Conservation (phyloP, 2,329 filamentous ascomycete species). For the Zymoseptoria tritici region DNA sequence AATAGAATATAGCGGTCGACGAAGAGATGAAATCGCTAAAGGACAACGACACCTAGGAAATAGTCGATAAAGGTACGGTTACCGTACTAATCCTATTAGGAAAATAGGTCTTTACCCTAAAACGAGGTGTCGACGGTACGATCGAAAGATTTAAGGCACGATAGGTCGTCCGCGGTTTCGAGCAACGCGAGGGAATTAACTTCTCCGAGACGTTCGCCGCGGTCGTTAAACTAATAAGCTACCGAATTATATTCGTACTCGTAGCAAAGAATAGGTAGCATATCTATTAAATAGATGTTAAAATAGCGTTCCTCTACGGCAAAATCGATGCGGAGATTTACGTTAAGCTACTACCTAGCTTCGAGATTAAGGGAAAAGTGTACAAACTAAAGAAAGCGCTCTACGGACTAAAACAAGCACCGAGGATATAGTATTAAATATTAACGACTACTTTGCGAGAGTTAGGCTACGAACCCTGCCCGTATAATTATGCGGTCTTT, state of each 20-base stretch:
- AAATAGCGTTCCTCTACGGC: neutral
- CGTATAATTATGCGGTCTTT: neutral
- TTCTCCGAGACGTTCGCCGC: too few relatives aligned
- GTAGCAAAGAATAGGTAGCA: neutral
- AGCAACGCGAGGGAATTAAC: too few relatives aligned
- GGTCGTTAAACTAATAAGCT: too few relatives aligned
- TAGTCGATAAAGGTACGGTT: neutral
- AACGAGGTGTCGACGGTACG: too few relatives aligned
- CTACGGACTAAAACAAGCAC: too few relatives aligned
- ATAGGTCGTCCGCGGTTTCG: too few relatives aligned
- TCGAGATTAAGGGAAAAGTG: neutral
- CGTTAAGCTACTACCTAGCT: neutral
- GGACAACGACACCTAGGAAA: neutral
- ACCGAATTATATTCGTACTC: neutral
- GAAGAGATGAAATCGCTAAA: neutral
- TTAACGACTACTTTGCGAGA: neutral
- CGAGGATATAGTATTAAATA: slow-evolving; percentile 2
- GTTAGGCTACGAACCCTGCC: neutral
- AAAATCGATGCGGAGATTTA: neutral
- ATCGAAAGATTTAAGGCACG: too few relatives aligned
- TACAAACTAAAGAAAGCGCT: neutral
- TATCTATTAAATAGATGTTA: neutral
- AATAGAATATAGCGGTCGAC: neutral
- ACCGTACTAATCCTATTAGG: neutral
- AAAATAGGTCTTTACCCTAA: too few relatives aligned